These are phyloP conservation scores for Trametes maxima DNA, from an alignment of 768 basidiomycete genomes.

Conservation along the genomic window DNA sequence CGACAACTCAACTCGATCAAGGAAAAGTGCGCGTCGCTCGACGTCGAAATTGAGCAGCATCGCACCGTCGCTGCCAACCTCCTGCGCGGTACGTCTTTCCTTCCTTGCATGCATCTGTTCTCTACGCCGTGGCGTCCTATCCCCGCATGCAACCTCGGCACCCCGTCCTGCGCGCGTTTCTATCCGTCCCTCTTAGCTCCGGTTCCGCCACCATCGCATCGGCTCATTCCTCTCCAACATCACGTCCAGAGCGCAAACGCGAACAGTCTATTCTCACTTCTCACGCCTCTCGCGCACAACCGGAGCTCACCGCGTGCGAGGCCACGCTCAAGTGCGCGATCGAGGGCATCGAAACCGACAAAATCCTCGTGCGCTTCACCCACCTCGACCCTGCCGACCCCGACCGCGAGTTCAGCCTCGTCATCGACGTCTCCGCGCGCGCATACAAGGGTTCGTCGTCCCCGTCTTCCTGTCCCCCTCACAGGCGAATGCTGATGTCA, in stretches of 20 bases:
- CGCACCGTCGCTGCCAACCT: slow-evolving; percentile 62
- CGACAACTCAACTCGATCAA: slow-evolving; percentile 66
- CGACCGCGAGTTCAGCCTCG: slow-evolving; percentile 68
- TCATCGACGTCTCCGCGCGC: slow-evolving; percentile 68
- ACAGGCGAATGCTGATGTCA: not conserved
- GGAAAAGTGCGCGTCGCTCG: slow-evolving; percentile 60
- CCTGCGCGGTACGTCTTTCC: slow-evolving; percentile 55
- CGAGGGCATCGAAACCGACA: slow-evolving; percentile 78
- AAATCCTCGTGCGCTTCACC: slow-evolving; percentile 73
- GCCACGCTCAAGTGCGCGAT: slow-evolving; percentile 60
- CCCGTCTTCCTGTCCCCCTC: not conserved
- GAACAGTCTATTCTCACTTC: slow-evolving; percentile 59
- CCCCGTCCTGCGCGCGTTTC: too few relatives aligned
- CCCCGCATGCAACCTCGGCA: too few relatives aligned
- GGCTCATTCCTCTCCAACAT: not conserved
- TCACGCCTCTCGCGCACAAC: slow-evolving; percentile 52
- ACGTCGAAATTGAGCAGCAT: slow-evolving; percentile 75
- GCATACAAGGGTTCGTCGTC: slow-evolving; percentile 62
- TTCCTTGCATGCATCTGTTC: not conserved
- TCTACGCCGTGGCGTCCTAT: not conserved
- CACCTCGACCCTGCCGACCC: slow-evolving; percentile 60
- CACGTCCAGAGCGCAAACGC: slow-evolving; percentile 59
- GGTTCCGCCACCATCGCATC: not conserved
- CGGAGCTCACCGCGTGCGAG: slow-evolving; percentile 62
- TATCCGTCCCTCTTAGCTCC: too few relatives aligned